Evolutionary conservation across 495 filamentous ascomycete species (phyloP).

Genomic region (Achaetomiella virescens): DNA sequence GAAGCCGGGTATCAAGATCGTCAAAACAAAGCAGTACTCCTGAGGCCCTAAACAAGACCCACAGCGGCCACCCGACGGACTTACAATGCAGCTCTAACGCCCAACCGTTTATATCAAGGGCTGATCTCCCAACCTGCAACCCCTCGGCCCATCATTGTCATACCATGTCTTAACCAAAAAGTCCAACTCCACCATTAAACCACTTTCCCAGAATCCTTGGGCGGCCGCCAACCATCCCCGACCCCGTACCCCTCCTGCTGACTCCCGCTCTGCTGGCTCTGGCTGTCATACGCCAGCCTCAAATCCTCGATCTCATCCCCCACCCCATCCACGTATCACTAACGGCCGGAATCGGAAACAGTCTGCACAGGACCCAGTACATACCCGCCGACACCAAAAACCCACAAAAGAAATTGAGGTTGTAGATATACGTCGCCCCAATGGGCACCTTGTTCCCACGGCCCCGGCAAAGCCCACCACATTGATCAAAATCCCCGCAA

Average conservation of each 20-base stretch:
- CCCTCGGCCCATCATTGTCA: too few relatives aligned
- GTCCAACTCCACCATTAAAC: slow-evolving; percentile 2
- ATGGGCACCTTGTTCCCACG: slow-evolving; percentile 62
- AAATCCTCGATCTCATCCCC: slow-evolving; percentile 56
- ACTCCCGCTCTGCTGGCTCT: slow-evolving; percentile 20
- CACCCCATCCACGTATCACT: slow-evolving; percentile 74
- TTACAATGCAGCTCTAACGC: too few relatives aligned
- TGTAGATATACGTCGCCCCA: slow-evolving; percentile 82
- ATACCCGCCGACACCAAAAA: slow-evolving; percentile 60
- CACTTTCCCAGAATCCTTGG: slow-evolving; percentile 15
- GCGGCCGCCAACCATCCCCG: not conserved
- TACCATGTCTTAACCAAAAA: not conserved
- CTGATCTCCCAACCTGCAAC: too few relatives aligned
- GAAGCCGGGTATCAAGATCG: too few relatives aligned
- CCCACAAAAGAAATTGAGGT: slow-evolving; percentile 83
- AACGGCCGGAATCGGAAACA: slow-evolving; percentile 67
- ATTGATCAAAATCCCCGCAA: slow-evolving; percentile 83
- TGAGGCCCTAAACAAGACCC: too few relatives aligned
- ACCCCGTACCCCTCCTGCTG: slow-evolving; percentile 13
- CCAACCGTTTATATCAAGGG: not conserved
- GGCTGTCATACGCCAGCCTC: slow-evolving; percentile 40
- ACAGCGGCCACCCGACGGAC: too few relatives aligned
- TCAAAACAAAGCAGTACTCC: too few relatives aligned
- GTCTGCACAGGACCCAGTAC: slow-evolving; percentile 64
- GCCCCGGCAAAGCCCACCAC: slow-evolving; percentile 88